Base-by-base conservation (phyloP, 208 protist species). In the Crithidia mellificae region DNA sequence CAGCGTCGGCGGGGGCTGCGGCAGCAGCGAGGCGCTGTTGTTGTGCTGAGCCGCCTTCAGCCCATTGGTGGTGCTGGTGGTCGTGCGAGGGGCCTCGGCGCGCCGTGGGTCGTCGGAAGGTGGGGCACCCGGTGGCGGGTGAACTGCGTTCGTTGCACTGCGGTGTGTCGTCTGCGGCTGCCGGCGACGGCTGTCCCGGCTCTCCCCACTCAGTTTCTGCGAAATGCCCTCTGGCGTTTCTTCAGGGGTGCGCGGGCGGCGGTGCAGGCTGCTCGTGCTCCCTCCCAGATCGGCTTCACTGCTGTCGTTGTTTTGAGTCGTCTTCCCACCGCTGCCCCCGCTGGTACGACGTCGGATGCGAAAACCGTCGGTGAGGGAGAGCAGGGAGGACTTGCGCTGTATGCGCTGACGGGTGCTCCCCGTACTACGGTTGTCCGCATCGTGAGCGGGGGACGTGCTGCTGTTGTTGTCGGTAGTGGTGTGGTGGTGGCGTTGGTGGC, bases 1-100 rank as follows among this genome's bases (percentile, higher is more conserved):
- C 47, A 66, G 57, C 58, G 38, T 32, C 17, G 67, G 55, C 44
- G 66, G 41, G 8, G 41, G 66, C 47, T 54, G 66, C 15, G 44
- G 67, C 49, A 36, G 67, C 14, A 65, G 27, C 11, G 39, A 55
- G 14, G 46, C 7, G 47, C 59, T 65, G 47, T 39, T 65, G 41
- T 53, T 50, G 43, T 41, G 44, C 6, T n/a, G n/a, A n/a, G n/a
- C 15, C 2, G 25, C 29, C 44, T 63, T 63, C 15, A 53, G 5
- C 17, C 0, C 46, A 2, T n/a, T n/a, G n/a, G n/a, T n/a, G n/a
- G n/a, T n/a, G 32, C 9, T 27, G 57, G 3, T 4, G n/a, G 17
- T 34, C 0, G 41, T 27, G 9, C 59, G 44, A 22, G 32, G 6
- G 30, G 11, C 51, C 11, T 55, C 46, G 32, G 32, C 36, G 46